phyloP scores from a whole-genome alignment of 495 filamentous ascomycete species.

The Penicillium ochrochloron region DNA sequence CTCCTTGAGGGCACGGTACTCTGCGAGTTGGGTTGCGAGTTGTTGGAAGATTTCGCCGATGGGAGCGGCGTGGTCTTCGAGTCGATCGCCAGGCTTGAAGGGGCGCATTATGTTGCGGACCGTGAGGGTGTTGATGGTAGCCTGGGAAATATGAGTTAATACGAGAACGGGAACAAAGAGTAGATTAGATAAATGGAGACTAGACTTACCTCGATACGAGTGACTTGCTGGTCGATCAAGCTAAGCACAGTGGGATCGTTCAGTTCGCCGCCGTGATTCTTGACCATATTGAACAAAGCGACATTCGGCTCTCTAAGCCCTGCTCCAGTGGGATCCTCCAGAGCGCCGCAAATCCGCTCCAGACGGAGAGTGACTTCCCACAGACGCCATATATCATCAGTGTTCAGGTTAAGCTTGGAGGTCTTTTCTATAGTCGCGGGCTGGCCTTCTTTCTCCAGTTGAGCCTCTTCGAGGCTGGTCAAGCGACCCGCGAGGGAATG shows the following conservation, averaged over 20 bases:
- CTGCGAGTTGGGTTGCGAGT: constrained; percentile 52
- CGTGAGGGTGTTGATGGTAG: constrained; percentile 67
- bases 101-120: constrained; percentile 67
- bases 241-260: constrained; percentile 83
- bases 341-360: constrained; percentile 86
- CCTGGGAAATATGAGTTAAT: constrained; percentile 41
- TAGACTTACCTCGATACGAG: constrained; percentile 84
- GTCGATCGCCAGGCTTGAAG: constrained; percentile 48
- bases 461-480: constrained; percentile 59
- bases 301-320: constrained; percentile 74
- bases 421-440: constrained; percentile 52
- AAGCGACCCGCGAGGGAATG: constrained; percentile 83
- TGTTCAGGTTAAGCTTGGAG: constrained; percentile 71
- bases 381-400: constrained; percentile 82
- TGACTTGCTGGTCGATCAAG: constrained; percentile 92
- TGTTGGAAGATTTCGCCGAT: constrained; percentile 56
- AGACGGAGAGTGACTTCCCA: constrained; percentile 89
- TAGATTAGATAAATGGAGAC: constrained; percentile 29
- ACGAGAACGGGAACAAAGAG: background rate
- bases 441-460: constrained; percentile 34
- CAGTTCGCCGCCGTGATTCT: constrained; percentile 79
- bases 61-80: constrained; percentile 56
- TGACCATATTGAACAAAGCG: constrained; percentile 81
- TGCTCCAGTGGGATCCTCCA: constrained; percentile 66
- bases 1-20: constrained; percentile 56